A percentile compares a stretch with the other conserved stretches of the same genome.
Conservation (phyloP, 306 rosid genomes). For the Casuarina equisetifolia region DNA sequence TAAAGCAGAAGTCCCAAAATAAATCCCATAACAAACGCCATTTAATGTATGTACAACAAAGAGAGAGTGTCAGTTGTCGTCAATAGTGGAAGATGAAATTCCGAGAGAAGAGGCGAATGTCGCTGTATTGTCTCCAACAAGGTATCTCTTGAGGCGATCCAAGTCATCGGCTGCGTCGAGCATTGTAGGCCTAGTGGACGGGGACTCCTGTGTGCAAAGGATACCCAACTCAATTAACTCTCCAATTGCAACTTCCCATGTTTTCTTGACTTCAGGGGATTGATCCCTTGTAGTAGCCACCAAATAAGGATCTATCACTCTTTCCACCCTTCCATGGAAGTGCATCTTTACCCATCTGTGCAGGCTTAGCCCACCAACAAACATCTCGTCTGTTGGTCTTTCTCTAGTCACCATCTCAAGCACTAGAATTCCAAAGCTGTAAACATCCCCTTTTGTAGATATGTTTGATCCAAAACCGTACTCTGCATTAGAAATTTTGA, state of each 20-base stretch:
- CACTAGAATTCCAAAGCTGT: slow-evolving; percentile 70
- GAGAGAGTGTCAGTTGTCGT: slow-evolving; percentile 28
- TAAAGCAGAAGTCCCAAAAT: neutral
- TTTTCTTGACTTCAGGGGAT: slow-evolving; percentile 47
- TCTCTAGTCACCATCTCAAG: slow-evolving; percentile 69
- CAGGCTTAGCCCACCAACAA: slow-evolving; percentile 49
- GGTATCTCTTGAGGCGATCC: slow-evolving; percentile 66
- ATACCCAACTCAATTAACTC: slow-evolving; percentile 70
- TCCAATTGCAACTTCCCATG: slow-evolving; percentile 59
- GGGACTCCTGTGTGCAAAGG: slow-evolving; percentile 71
- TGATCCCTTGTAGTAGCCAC: slow-evolving; percentile 48
- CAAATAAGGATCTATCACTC: slow-evolving; percentile 42
- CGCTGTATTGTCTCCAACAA: slow-evolving; percentile 56
- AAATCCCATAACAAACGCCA: neutral
- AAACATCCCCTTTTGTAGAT: slow-evolving; percentile 67
- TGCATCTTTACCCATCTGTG: slow-evolving; percentile 62
- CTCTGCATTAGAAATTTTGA: slow-evolving; percentile 41
- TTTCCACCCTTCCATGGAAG: slow-evolving; percentile 31
- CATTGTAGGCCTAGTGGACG: slow-evolving; percentile 71
- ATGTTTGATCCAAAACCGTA: slow-evolving; percentile 59
- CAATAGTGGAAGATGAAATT: slow-evolving; percentile 56
- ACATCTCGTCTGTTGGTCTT: slow-evolving; percentile 60
- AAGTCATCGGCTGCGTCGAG: slow-evolving; percentile 73
- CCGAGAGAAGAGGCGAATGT: slow-evolving; percentile 67
- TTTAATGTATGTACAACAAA: neutral